Conservation (phyloP, 306 rosid genomes). For the Castanopsis chinensis region DNA sequence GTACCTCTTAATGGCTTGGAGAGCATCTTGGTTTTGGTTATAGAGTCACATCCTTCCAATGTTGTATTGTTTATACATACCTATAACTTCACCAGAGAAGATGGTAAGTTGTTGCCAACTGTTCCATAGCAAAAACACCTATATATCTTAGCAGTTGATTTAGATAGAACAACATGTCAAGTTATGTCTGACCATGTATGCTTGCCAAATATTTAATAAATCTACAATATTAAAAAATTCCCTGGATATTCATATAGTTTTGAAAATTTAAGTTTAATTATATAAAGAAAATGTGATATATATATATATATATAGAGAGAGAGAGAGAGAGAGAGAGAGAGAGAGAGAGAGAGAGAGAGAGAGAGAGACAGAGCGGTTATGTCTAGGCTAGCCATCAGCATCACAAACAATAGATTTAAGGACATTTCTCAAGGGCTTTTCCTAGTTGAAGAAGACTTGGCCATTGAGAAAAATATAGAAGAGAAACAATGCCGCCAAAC, state of each 20-base stretch:
- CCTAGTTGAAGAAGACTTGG: constrained; percentile 1
- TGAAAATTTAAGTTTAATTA: too few relatives aligned
- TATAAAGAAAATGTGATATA: too few relatives aligned
- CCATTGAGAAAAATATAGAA: neutral
- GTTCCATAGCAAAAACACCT: constrained; percentile 61
- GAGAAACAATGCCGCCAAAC: neutral
- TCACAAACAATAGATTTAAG: constrained; percentile 12
- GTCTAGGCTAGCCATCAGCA: constrained; percentile 8
- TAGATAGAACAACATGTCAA: neutral
- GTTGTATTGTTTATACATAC: constrained; percentile 26
- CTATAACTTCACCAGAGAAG: constrained; percentile 33
- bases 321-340: too few relatives aligned
- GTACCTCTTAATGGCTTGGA: constrained; percentile 54
- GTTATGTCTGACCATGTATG: too few relatives aligned
- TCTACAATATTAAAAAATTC: too few relatives aligned
- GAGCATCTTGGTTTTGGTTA: constrained; percentile 26
- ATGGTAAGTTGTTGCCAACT: constrained; percentile 31
- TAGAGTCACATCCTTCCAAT: constrained; percentile 40
- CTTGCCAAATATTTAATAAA: too few relatives aligned
- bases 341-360: neutral
- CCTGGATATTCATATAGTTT: too few relatives aligned
- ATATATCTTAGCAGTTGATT: constrained; percentile 38
- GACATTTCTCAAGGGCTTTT: constrained; percentile 2
- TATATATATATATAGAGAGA: too few relatives aligned
- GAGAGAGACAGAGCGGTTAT: constrained; percentile 33